phyloP scores from a whole-genome alignment of 345 rosid genomes.

The Citrus unshiu region DNA sequence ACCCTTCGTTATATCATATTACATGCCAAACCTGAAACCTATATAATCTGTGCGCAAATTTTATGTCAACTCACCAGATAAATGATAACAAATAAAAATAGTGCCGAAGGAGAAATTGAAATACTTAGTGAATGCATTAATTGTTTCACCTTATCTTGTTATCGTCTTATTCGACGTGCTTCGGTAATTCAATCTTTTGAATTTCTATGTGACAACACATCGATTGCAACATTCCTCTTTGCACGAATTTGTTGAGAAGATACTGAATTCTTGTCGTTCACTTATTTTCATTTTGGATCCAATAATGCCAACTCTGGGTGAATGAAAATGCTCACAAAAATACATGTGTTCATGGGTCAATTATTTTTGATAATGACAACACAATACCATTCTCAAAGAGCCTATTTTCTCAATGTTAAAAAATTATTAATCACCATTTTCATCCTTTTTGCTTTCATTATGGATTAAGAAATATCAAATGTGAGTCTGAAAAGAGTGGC shows the following conservation, averaged over 20 bases:
- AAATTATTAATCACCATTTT: not conserved
- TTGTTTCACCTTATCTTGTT: not conserved
- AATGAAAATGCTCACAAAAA: not conserved
- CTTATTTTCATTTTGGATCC: not conserved
- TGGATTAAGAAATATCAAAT: not conserved
- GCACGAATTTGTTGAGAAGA: not conserved
- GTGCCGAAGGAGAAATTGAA: not conserved
- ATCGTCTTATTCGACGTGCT: not conserved
- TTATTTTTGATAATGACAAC: not conserved
- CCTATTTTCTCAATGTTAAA: slow-evolving; percentile 10
- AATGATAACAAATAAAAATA: too few relatives aligned
- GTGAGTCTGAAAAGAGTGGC: not conserved
- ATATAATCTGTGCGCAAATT: too few relatives aligned
- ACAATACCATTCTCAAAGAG: not conserved
- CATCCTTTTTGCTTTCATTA: not conserved
- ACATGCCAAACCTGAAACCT: too few relatives aligned
- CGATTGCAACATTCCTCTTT: not conserved
- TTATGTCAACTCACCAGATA: not conserved
- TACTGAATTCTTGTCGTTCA: not conserved
- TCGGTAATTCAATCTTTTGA: not conserved
- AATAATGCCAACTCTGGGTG: not conserved
- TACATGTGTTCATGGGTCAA: not conserved
- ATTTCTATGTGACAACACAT: not conserved
- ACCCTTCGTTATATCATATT: not conserved
- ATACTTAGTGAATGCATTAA: not conserved